These are phyloP conservation scores for Hemisphaericaspora lyxosophila DNA, from an alignment of 1,139 yeast species.

Conservation along the genomic window DNA sequence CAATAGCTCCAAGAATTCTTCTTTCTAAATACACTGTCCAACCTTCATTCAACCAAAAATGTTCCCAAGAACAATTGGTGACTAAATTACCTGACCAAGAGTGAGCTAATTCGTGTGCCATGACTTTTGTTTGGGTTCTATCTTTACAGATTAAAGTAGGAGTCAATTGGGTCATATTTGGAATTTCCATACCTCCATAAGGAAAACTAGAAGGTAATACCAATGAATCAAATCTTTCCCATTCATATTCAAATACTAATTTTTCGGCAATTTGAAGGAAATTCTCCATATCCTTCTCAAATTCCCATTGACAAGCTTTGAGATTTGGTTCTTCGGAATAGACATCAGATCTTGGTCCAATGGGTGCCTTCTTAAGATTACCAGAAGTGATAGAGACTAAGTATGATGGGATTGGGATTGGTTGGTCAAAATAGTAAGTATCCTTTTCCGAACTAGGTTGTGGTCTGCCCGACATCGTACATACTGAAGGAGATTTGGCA, in stretches of 20 bases:
- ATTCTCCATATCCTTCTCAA: constrained; percentile 37
- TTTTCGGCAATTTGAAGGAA: constrained; percentile 35
- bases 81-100: constrained; percentile 42
- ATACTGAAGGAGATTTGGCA: constrained; percentile 32
- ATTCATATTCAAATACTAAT: constrained; percentile 34
- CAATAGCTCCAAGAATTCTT: constrained; percentile 34
- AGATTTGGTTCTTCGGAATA: constrained; percentile 30
- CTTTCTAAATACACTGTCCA: constrained; percentile 42
- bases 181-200: constrained; percentile 44
- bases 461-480: constrained; percentile 41
- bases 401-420: constrained; percentile 38
- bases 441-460: constrained; percentile 9
- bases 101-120: constrained; percentile 42
- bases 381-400: constrained; percentile 39
- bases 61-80: constrained; percentile 39
- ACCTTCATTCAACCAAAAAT: constrained; percentile 42
- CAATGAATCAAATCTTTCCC: constrained; percentile 34
- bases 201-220: constrained; percentile 38
- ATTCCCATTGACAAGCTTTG: constrained; percentile 35
- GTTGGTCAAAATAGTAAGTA: constrained; percentile 29
- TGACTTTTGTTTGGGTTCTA: constrained; percentile 34
- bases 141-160: constrained; percentile 37
- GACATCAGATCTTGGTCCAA: constrained; percentile 38
- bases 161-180: constrained; percentile 38
- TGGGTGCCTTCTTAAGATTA: constrained; percentile 27